phyloP scores from a whole-genome alignment of 441 rosid genomes.

The Erysimum cheiri region DNA sequence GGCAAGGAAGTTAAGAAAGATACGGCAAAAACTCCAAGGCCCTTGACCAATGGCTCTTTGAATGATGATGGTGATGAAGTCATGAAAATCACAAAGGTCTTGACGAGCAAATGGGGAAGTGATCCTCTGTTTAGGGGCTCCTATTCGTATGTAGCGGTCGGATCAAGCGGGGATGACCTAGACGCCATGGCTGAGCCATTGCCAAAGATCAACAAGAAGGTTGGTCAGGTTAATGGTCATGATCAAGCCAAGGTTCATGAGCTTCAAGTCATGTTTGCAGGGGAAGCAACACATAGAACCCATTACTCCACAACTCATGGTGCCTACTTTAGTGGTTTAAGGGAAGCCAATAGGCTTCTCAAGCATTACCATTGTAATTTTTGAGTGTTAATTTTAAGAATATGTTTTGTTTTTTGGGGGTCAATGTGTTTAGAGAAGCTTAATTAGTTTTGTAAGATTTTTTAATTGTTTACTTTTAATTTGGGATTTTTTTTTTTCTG shows the following conservation, averaged over 20 bases:
- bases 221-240: conserved; percentile 35
- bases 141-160: conserved; percentile 83
- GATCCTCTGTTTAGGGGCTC: conserved; percentile 93
- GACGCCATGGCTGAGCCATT: conserved; percentile 89
- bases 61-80: conserved; percentile 36
- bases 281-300: conserved; percentile 98
- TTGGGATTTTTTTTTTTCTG: conserved; percentile 12
- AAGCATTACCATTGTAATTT: conserved; percentile 73
- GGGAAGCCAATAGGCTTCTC: conserved; percentile 98
- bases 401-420: conserved; percentile 35
- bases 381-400: conserved; percentile 46
- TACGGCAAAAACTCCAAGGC: conserved; percentile 13
- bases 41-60: conserved; percentile 50
- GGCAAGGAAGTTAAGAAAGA: conserved; percentile 43
- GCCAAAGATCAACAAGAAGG: conserved; percentile 53
- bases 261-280: conserved; percentile 93
- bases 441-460: conserved; percentile 48
- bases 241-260: conserved; percentile 34
- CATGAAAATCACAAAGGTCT: conserved; percentile 55
- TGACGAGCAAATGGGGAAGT: conserved; percentile 88
- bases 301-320: conserved; percentile 98
- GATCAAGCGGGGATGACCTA: conserved; percentile 88
- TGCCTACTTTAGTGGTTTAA: conserved; percentile 94
- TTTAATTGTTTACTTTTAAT: conserved; percentile 45
- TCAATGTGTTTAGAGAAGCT: conserved; percentile 49